phyloP scores from a whole-genome alignment of 129 eudicot genomes.

The Ambrosia artemisiifolia region DNA sequence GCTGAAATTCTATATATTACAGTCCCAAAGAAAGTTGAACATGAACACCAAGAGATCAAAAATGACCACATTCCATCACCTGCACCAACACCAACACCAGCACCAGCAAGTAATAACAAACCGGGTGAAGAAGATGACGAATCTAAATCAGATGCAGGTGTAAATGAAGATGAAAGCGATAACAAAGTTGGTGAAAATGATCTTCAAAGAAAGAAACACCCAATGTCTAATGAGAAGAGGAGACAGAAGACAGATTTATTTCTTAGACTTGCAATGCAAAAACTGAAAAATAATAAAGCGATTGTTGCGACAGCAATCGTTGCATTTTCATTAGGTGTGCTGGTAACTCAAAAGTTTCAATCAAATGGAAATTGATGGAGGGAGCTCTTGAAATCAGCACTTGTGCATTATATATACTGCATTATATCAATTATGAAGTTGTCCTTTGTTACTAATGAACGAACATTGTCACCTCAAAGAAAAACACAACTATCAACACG shows the following conservation, averaged over 20 bases:
- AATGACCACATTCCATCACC: conserved; percentile 12
- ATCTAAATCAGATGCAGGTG: conserved; percentile 11
- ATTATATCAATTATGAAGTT: not conserved
- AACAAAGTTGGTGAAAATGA: not conserved
- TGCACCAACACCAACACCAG: not conserved
- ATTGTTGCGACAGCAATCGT: conserved; percentile 45
- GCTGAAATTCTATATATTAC: conserved; percentile 37
- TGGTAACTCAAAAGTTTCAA: conserved; percentile 49
- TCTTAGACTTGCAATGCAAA: conserved; percentile 29
- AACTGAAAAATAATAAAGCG: conserved; percentile 43
- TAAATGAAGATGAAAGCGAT: conserved; percentile 16
- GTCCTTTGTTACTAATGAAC: not conserved
- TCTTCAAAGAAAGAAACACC: conserved; percentile 15
- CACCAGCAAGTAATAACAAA: not conserved
- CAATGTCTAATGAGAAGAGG: too few species aligned
- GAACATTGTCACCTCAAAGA: conserved; percentile 12
- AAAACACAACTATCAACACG: conserved; percentile 26
- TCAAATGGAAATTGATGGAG: conserved; percentile 26
- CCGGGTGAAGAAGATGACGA: conserved; percentile 1
- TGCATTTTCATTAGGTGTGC: conserved; percentile 62
- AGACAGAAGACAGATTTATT: conserved; percentile 16
- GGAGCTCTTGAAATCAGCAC: conserved; percentile 7
- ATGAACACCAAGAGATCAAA: conserved; percentile 21
- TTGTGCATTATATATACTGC: not conserved
- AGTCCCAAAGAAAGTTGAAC: conserved; percentile 38